Evolutionary conservation across 768 basidiomycete genomes (phyloP).

Genomic region (Suillus occidentalis): DNA sequence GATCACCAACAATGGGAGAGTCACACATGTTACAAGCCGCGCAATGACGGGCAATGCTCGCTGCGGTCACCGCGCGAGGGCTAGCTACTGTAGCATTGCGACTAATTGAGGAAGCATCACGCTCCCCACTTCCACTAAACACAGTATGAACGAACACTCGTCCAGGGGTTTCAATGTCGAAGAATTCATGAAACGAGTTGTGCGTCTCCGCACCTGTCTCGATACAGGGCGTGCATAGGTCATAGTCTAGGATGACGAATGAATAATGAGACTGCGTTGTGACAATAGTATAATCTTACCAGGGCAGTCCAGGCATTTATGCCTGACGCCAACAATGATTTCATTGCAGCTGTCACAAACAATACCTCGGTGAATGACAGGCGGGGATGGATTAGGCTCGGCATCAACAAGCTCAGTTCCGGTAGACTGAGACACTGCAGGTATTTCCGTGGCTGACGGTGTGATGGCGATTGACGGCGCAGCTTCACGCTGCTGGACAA

Average conservation of each 20-base stretch:
- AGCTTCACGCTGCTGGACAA: conserved; percentile 21
- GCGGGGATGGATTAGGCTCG: background rate
- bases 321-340: conserved; percentile 62
- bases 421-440: background rate
- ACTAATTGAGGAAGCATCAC: conserved; percentile 14
- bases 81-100: conserved; percentile 6
- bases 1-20: conserved; percentile 62
- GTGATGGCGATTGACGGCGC: background rate
- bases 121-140: conserved; percentile 41
- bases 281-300: conserved; percentile 40
- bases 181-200: conserved; percentile 68
- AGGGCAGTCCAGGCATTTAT: conserved; percentile 80
- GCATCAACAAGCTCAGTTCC: background rate
- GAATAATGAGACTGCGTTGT: background rate
- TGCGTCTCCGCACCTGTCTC: conserved; percentile 50
- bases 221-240: conserved; percentile 65
- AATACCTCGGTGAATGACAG: conserved; percentile 52
- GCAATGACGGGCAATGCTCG: conserved; percentile 45
- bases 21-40: conserved; percentile 81
- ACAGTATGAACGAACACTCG: conserved; percentile 66
- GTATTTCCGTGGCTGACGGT: background rate
- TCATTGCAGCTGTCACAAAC: conserved; percentile 64
- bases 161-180: conserved; percentile 65
- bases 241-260: conserved; percentile 54
- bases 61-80: background rate